These are phyloP conservation scores for Elaphomyces granulatus DNA, from an alignment of 495 filamentous ascomycete species.

Conservation along the genomic window DNA sequence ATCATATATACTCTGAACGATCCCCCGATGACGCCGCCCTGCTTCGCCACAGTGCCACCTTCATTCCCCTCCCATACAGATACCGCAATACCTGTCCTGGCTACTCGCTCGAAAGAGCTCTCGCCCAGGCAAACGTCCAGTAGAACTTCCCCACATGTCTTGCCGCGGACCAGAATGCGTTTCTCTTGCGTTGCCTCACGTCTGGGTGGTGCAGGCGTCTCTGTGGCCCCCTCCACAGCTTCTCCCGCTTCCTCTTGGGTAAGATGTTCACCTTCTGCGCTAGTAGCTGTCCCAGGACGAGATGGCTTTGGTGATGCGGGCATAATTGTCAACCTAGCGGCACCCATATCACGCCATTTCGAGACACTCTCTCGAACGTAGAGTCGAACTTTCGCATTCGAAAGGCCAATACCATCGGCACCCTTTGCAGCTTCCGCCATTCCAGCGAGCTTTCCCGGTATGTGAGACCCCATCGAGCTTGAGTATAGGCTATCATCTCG, in stretches of 20 bases:
- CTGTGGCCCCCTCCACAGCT: not conserved
- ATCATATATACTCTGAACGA: constrained; percentile 71
- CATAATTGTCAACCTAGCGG: constrained; percentile 67
- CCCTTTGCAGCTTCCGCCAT: constrained; percentile 40
- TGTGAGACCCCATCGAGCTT: constrained; percentile 42
- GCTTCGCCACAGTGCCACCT: constrained; percentile 50
- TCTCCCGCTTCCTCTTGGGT: not conserved
- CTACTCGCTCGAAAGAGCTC: constrained; percentile 71
- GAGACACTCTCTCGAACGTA: constrained; percentile 62
- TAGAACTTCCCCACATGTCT: constrained; percentile 50
- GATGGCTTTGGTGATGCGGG: constrained; percentile 45
- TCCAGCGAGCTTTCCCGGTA: constrained; percentile 39
- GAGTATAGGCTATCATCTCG: constrained; percentile 48
- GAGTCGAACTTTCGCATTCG: constrained; percentile 66
- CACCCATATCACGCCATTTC: constrained; percentile 84
- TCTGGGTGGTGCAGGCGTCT: constrained; percentile 17
- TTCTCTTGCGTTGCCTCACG: constrained; percentile 45
- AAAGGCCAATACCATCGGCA: constrained; percentile 43
- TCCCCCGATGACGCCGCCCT: constrained; percentile 55
- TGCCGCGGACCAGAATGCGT: constrained; percentile 59
- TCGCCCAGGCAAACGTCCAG: constrained; percentile 75
- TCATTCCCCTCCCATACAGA: constrained; percentile 73
- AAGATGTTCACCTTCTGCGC: constrained; percentile 10
- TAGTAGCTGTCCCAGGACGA: constrained; percentile 20
- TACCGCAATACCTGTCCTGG: constrained; percentile 69